Percentiles rank a stretch among this genome's conserved stretches.
These are phyloP conservation scores for Rhynchosporium graminicola DNA, from an alignment of 2,329 filamentous ascomycete species.

Conservation along the genomic window DNA sequence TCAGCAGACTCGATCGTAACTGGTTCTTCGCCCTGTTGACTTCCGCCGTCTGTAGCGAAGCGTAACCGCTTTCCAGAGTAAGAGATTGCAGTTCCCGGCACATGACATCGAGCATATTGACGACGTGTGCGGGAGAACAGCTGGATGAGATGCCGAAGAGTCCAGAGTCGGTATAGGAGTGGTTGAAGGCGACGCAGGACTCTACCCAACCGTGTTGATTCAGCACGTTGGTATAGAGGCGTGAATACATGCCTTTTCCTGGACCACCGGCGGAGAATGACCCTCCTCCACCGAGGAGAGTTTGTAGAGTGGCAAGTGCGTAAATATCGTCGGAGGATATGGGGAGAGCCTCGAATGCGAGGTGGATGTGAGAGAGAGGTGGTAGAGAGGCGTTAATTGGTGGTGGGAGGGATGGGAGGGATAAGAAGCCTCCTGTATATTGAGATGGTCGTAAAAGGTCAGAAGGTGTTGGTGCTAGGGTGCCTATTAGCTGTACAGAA, in stretches of 20 bases:
- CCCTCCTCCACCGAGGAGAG: conserved; percentile 90
- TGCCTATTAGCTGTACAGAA: conserved; percentile 51
- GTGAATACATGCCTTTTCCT: conserved; percentile 98
- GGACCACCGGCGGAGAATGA: conserved; percentile 96
- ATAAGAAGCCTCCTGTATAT: conserved; percentile 93
- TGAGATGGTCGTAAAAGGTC: conserved; percentile 68
- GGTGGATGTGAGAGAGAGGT: conserved; percentile 86
- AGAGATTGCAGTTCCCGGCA: conserved; percentile 83
- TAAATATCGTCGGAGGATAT: conserved; percentile 93
- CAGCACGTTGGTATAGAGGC: conserved; percentile 94
- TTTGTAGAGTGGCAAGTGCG: conserved; percentile 91
- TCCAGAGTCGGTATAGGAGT: conserved; percentile 93
- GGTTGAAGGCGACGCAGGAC: conserved; percentile 93
- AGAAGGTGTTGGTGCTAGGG: conserved; percentile 47
- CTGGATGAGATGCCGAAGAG: conserved; percentile 91
- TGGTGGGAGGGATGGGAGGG: conserved; percentile 77
- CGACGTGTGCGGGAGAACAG: conserved; percentile 76
- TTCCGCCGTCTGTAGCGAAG: conserved; percentile 71
- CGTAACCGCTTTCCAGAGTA: conserved; percentile 73
- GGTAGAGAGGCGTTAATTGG: conserved; percentile 76
- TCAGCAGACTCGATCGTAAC: conserved; percentile 82
- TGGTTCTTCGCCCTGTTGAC: conserved; percentile 97
- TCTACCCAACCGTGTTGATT: conserved; percentile 99
- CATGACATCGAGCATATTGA: conserved; percentile 90
- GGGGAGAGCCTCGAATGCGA: conserved; percentile 92